A percentile compares a stretch with the other conserved stretches of the same genome.
These are phyloP conservation scores for Fraxinus excelsior DNA, from an alignment of 257 asterid species.

Conservation along the genomic window DNA sequence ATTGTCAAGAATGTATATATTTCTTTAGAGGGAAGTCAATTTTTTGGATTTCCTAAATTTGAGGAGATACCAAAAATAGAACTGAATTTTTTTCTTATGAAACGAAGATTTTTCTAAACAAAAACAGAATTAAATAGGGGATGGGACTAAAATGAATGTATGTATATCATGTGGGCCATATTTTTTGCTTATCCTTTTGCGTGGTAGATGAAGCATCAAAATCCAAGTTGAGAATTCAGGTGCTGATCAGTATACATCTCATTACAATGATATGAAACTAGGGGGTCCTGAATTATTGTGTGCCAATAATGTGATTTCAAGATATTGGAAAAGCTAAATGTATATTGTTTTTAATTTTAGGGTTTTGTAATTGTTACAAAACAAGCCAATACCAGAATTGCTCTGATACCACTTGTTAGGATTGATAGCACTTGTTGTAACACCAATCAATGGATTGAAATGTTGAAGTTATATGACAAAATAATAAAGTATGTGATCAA, in stretches of 20 bases:
- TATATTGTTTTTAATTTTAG: slow-evolving; percentile 13
- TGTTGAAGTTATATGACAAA: too few relatives aligned
- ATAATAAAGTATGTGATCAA: too few relatives aligned
- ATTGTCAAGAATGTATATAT: neutral
- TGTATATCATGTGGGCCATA: slow-evolving; percentile 45
- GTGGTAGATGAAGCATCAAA: slow-evolving; percentile 41
- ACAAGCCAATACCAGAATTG: too few relatives aligned
- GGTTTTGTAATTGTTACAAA: too few relatives aligned
- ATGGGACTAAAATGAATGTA: slow-evolving; percentile 20
- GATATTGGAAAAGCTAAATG: neutral
- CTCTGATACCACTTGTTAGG: too few relatives aligned
- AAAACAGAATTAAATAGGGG: neutral
- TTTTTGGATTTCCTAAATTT: slow-evolving; percentile 36
- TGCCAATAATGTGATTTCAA: slow-evolving; percentile 24
- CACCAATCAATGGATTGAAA: too few relatives aligned
- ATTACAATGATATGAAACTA: too few relatives aligned
- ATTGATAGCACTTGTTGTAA: too few relatives aligned
- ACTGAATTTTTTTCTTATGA: neutral
- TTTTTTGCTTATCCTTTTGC: slow-evolving; percentile 35
- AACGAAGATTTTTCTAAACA: slow-evolving; percentile 22
- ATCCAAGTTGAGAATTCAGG: slow-evolving; percentile 44
- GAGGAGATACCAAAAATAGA: slow-evolving; percentile 15
- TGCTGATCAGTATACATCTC: slow-evolving; percentile 34
- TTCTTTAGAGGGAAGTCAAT: slow-evolving; percentile 9
- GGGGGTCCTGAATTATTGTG: slow-evolving; percentile 40